Conservation (phyloP, 257 asterid genomes). For the Haberlea rhodopensis region DNA sequence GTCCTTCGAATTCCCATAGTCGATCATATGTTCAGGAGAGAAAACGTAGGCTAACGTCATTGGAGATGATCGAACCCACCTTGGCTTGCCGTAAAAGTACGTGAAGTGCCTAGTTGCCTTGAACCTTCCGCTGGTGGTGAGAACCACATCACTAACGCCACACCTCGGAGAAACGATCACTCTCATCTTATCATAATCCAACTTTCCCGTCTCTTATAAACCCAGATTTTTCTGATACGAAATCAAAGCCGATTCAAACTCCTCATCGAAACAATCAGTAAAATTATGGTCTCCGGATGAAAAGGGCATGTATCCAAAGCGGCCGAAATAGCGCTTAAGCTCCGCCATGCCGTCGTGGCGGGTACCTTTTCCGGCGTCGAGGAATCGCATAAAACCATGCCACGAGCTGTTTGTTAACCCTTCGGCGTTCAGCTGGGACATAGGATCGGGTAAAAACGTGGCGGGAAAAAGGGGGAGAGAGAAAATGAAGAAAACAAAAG, state of each 20-base stretch:
- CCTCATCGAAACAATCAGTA: slow-evolving; percentile 59
- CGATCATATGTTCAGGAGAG: slow-evolving; percentile 47
- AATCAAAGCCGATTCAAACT: slow-evolving; percentile 51
- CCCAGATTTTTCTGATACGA: slow-evolving; percentile 62
- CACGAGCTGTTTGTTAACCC: slow-evolving; percentile 43
- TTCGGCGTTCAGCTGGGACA: slow-evolving; percentile 30
- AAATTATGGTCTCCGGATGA: slow-evolving; percentile 32
- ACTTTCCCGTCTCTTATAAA: slow-evolving; percentile 44
- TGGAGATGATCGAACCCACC: slow-evolving; percentile 55
- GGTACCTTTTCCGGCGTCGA: slow-evolving; percentile 68
- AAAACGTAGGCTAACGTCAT: slow-evolving; percentile 64
- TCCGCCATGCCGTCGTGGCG: slow-evolving; percentile 66
- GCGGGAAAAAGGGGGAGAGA: slow-evolving; percentile 45
- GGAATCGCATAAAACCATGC: slow-evolving; percentile 50
- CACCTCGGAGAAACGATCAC: slow-evolving; percentile 66
- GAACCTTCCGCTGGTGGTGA: slow-evolving; percentile 7
- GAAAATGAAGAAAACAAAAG: slow-evolving; percentile 24
- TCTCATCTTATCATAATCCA: slow-evolving; percentile 52
- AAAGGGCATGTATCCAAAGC: slow-evolving; percentile 62
- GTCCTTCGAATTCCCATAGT: slow-evolving; percentile 37
- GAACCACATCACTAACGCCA: slow-evolving; percentile 48
- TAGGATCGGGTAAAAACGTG: slow-evolving; percentile 33
- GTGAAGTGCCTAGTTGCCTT: slow-evolving; percentile 46
- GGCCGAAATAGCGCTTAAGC: slow-evolving; percentile 71
- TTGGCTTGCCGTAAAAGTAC: slow-evolving; percentile 55